Base-by-base conservation (phyloP, 1,284 basidiomycete species). In the Fistulina hepatica region DNA sequence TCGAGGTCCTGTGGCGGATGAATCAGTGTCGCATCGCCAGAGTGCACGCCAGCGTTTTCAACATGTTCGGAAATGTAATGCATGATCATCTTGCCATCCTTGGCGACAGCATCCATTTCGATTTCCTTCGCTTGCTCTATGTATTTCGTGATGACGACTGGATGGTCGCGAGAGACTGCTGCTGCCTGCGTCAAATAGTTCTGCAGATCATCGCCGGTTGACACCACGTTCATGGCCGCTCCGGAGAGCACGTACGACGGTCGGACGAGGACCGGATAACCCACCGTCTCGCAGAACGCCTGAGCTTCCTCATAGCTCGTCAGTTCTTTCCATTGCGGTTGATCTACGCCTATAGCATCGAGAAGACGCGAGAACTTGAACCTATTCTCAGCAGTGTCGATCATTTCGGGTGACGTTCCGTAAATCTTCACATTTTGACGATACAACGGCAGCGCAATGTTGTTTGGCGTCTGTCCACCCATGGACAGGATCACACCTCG, bases 111-210 rank as follows among this genome's bases (percentile, higher is more conserved):
- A 56, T 98, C 94, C 91, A 98, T 97, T 69, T 98, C 95, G 51
- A 97, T 98, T 65, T 98, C 95, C 71, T 98, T 97, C 32, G 94
- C 94, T 55, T 94, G 89, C 61, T 98, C 94, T 56, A 98, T 95
- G 65, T 97, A 98, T 63, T 97, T 97, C 47, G 90, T 89, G 61
- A 97, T 97, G 50, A 98, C 95, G 45, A 97, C 94, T 2, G 95
- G 94, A 56, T 97, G 86, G 37, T 97, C 94, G 41, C 92, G 81
- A 39, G 95, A 97, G 42, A 98, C 92, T 38, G 89, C 91, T 10
- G 93, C 82, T n/a, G 94, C 94, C 62, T 92, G 92, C 7, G 84
- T 85, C 45, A 98, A 71, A 61, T 97, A 97, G 58, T 79, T 89
- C 39, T 76, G 76, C 23, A 98, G 69, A 56, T 97, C 93, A 57